Evolutionary conservation across 2,329 filamentous ascomycete species (phyloP), one percentile per base, ranked within the genome.

Genomic region (Annulohypoxylon truncatum): DNA sequence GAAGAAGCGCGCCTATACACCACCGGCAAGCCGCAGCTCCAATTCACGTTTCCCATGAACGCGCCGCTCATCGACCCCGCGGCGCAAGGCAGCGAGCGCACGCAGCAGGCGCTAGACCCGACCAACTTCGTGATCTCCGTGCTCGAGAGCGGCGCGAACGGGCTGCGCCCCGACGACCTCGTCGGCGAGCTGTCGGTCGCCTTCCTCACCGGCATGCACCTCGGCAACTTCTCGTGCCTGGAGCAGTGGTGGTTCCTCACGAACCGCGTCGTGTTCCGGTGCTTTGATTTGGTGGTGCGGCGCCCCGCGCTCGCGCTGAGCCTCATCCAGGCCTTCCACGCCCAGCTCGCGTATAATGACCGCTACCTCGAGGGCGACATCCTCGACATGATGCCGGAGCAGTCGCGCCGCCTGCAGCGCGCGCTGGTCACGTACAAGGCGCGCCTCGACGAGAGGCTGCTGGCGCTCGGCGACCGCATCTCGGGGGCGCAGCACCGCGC

Each of bases 201-300:
- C 42, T 90, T 85, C 70, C 71, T 90, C 3, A 84, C 83, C 0
- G 87, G 87, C 35, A 82, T 85, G 73, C 81, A 87, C 58, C 82
- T 90, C 0, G 83, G 84, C 40, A 90, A 89, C 73, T 78, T 85
- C 42, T 80, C 85, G 7, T 90, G 87, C 69, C 79, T 89, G 44
- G 85, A 88, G 66, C 87, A 90, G 66, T 90, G 87, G 88, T 86
- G 83, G 80, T 82, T 87, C 71, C 81, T 88, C 66, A 75, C 84
- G 2, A 80, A 85, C 38, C 82, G 80, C 50, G 73, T 88, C 31
- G 71, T 88, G 9, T 81, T 90, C 48, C 82, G 82, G 24, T 82
- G 85, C 1, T 82, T 83, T 71, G 68, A 71, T 8, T 82, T 90
- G 1, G 77, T 81, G 0, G 63, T 77, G 20, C 71, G 74, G 2